A percentile compares a stretch with the other conserved stretches of the same genome.
phyloP scores from a whole-genome alignment of 1,284 basidiomycete genomes.

The Apiotrichum sp. region DNA sequence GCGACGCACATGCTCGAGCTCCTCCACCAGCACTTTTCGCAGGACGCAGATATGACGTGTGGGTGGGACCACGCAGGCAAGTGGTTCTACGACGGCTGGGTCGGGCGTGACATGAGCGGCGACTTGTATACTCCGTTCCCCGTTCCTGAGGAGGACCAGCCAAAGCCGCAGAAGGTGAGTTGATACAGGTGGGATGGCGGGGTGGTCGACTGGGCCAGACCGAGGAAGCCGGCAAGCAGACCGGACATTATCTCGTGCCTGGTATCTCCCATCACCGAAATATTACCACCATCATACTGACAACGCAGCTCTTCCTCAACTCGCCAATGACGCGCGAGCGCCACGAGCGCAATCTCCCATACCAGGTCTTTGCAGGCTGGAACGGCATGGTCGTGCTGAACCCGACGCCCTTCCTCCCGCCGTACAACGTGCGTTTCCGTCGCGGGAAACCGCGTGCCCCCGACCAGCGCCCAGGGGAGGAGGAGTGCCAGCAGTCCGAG shows the following conservation, averaged over 20 bases:
- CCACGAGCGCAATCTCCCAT: constrained; percentile 39
- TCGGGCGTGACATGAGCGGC: constrained; percentile 47
- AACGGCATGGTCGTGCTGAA: constrained; percentile 52
- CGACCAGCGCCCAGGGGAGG: constrained; percentile 11
- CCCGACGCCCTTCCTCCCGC: constrained; percentile 39
- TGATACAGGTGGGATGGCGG: too few relatives aligned
- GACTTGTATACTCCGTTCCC: constrained; percentile 42
- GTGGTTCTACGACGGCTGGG: constrained; percentile 50
- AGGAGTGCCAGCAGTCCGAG: constrained; percentile 44
- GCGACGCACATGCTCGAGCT: constrained; percentile 48
- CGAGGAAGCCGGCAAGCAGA: too few relatives aligned
- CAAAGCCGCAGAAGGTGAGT: constrained; percentile 37
- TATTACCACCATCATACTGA: not conserved
- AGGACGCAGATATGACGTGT: constrained; percentile 48
- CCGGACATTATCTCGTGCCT: too few relatives aligned
- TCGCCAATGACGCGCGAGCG: constrained; percentile 31
- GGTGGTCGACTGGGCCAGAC: too few relatives aligned
- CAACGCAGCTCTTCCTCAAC: constrained; percentile 35
- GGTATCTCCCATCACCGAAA: too few relatives aligned
- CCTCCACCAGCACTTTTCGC: constrained; percentile 44
- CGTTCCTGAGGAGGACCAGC: constrained; percentile 41
- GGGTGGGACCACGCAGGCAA: constrained; percentile 48
- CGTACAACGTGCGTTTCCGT: constrained; percentile 40
- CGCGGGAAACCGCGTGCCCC: constrained; percentile 27
- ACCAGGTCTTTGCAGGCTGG: constrained; percentile 53